Evolutionary conservation across 345 rosid species (phyloP).

Genomic region (Citrus hindsii): DNA sequence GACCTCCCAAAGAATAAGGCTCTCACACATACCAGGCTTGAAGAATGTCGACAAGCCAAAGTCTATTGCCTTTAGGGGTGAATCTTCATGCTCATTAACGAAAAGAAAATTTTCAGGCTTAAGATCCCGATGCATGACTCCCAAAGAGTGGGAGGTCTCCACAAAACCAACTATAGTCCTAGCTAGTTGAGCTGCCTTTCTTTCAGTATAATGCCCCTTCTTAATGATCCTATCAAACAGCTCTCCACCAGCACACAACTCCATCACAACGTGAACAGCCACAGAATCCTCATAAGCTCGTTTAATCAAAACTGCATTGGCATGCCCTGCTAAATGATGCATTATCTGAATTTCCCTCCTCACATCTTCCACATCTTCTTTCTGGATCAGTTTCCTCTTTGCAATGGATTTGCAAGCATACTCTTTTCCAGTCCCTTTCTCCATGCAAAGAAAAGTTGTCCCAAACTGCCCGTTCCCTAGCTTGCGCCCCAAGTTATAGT

Average conservation of each 20-base stretch:
- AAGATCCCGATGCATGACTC: slow-evolving; percentile 84
- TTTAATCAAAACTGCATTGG: slow-evolving; percentile 66
- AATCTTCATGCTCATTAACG: slow-evolving; percentile 57
- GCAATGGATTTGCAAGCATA: slow-evolving; percentile 90
- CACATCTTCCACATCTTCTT: slow-evolving; percentile 80
- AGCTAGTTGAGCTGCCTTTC: slow-evolving; percentile 68
- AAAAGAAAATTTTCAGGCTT: slow-evolving; percentile 90
- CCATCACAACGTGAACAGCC: slow-evolving; percentile 94
- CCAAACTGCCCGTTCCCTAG: slow-evolving; percentile 92
- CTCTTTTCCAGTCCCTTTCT: slow-evolving; percentile 72
- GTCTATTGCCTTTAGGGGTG: slow-evolving; percentile 80
- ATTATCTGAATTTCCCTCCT: slow-evolving; percentile 92
- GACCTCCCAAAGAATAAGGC: neutral
- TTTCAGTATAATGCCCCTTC: slow-evolving; percentile 77
- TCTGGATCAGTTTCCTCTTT: slow-evolving; percentile 60
- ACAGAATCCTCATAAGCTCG: slow-evolving; percentile 85
- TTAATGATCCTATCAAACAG: slow-evolving; percentile 81
- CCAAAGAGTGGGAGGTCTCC: slow-evolving; percentile 71
- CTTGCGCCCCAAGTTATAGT: slow-evolving; percentile 63
- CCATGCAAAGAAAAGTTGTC: slow-evolving; percentile 70
- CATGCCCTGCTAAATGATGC: slow-evolving; percentile 74
- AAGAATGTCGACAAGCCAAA: slow-evolving; percentile 79
- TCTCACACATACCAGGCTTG: slow-evolving; percentile 56
- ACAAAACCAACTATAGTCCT: slow-evolving; percentile 67
- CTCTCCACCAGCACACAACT: slow-evolving; percentile 88